phyloP scores from a whole-genome alignment of 345 rosid genomes.

The Euphorbia tirucalli region DNA sequence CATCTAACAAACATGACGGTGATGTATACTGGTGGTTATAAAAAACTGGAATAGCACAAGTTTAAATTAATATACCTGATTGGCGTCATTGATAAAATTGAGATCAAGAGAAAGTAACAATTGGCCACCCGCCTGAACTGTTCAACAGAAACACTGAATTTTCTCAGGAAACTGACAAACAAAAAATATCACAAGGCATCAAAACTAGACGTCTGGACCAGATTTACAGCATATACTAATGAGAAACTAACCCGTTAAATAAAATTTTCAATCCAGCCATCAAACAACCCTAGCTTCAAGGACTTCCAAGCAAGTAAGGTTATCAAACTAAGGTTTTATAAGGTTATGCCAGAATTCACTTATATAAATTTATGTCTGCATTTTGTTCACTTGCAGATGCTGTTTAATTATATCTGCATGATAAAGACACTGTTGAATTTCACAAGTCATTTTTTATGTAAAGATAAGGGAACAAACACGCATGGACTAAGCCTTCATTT shows the following conservation, averaged over 20 bases:
- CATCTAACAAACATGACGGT: not conserved
- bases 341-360: not conserved
- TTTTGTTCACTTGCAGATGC: not conserved
- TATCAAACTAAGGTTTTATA: not conserved
- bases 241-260: not conserved
- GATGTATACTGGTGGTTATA: not conserved
- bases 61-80: constrained; percentile 59
- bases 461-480: not conserved
- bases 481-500: not conserved
- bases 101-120: constrained; percentile 87
- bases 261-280: not conserved
- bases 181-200: not conserved
- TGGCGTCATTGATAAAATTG: constrained; percentile 90
- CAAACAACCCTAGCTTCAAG: not conserved
- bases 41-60: not conserved
- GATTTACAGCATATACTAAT: not conserved
- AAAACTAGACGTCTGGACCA: not conserved
- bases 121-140: constrained; percentile 99
- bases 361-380: not conserved
- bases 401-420: not conserved
- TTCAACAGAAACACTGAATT: constrained; percentile 39
- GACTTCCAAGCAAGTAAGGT: not conserved
- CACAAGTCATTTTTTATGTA: not conserved
- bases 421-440: not conserved
- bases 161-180: constrained; percentile 30